Conservation (phyloP, 2,329 filamentous ascomycete species). For the Aspergillus novoparasiticus region DNA sequence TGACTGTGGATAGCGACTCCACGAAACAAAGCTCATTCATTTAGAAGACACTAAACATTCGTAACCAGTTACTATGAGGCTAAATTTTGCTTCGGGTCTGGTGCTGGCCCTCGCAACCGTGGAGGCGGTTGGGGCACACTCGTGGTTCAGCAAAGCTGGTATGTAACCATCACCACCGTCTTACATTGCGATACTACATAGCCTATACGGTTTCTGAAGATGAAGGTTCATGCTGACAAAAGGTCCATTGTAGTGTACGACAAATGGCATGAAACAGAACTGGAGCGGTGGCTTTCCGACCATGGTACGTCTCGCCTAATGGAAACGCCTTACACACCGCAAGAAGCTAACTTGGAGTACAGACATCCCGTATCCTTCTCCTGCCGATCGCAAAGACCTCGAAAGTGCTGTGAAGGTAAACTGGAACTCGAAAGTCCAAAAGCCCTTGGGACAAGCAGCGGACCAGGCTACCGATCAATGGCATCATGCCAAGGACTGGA, state of each 20-base stretch:
- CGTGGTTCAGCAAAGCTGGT: slow-evolving; percentile 87
- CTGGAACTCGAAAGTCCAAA: slow-evolving; percentile 79
- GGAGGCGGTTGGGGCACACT: slow-evolving; percentile 70
- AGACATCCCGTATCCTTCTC: slow-evolving; percentile 82
- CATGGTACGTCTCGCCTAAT: slow-evolving; percentile 52
- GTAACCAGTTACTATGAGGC: slow-evolving; percentile 68
- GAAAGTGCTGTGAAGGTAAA: slow-evolving; percentile 85
- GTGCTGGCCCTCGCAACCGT: slow-evolving; percentile 69
- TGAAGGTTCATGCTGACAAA: slow-evolving; percentile 4
- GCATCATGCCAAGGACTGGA: slow-evolving; percentile 78
- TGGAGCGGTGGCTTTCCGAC: slow-evolving; percentile 95
- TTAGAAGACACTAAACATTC: background rate
- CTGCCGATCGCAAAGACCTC: slow-evolving; percentile 92
- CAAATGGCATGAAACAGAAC: slow-evolving; percentile 97
- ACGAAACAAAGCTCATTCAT: background rate
- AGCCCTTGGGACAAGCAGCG: slow-evolving; percentile 74
- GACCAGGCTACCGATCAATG: slow-evolving; percentile 75
- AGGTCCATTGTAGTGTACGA: slow-evolving; percentile 74
- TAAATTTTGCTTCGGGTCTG: slow-evolving; percentile 68
- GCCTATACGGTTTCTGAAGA: background rate
- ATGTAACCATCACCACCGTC: slow-evolving; percentile 43
- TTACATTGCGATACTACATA: background rate
- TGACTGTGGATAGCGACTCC: background rate
- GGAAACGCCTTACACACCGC: background rate
- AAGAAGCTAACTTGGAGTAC: slow-evolving; percentile 6